A percentile compares a stretch with the other conserved stretches of the same genome.
Conservation (phyloP, 805 yeast species). For the Saccharomycopsis sp. region DNA sequence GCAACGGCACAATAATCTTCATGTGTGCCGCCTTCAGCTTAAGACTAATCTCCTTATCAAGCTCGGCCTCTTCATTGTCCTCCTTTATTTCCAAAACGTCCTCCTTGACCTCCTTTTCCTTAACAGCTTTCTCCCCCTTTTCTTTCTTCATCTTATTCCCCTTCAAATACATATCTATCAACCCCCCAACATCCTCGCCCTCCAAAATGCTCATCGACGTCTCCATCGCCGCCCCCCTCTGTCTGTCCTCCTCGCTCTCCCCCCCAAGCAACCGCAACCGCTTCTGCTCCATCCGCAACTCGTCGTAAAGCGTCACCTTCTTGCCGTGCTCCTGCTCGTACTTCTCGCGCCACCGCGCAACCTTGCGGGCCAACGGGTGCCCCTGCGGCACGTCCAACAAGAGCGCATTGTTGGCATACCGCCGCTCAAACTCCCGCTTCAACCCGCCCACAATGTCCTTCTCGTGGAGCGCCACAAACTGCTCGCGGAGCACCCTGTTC, state of each 20-base stretch:
- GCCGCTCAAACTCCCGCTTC: slow-evolving; percentile 68
- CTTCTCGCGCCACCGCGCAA: slow-evolving; percentile 43
- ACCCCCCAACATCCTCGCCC: slow-evolving; percentile 27
- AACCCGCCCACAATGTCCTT: slow-evolving; percentile 65
- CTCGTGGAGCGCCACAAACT: slow-evolving; percentile 72
- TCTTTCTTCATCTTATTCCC: slow-evolving; percentile 21
- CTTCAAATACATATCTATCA: slow-evolving; percentile 26
- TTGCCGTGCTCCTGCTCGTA: slow-evolving; percentile 37
- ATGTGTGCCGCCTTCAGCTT: slow-evolving; percentile 14
- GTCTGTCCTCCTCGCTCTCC: slow-evolving; percentile 40
- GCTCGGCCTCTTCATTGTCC: slow-evolving; percentile 22
- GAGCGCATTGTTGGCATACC: slow-evolving; percentile 69
- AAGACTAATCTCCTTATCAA: not conserved
- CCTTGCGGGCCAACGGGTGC: slow-evolving; percentile 43
- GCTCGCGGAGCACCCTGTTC: slow-evolving; percentile 65
- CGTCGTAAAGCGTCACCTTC: slow-evolving; percentile 60
- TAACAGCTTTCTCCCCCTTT: slow-evolving; percentile 18
- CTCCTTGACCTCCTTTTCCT: slow-evolving; percentile 26
- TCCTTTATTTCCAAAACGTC: slow-evolving; percentile 25
- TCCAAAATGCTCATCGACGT: slow-evolving; percentile 53
- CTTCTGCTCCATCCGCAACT: slow-evolving; percentile 60
- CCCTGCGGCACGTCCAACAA: slow-evolving; percentile 47
- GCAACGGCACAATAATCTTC: slow-evolving; percentile 58
- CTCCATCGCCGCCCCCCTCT: slow-evolving; percentile 46
- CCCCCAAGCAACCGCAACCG: slow-evolving; percentile 52